Conservation (phyloP, 768 basidiomycete genomes). For the Lyophyllum atratum region DNA sequence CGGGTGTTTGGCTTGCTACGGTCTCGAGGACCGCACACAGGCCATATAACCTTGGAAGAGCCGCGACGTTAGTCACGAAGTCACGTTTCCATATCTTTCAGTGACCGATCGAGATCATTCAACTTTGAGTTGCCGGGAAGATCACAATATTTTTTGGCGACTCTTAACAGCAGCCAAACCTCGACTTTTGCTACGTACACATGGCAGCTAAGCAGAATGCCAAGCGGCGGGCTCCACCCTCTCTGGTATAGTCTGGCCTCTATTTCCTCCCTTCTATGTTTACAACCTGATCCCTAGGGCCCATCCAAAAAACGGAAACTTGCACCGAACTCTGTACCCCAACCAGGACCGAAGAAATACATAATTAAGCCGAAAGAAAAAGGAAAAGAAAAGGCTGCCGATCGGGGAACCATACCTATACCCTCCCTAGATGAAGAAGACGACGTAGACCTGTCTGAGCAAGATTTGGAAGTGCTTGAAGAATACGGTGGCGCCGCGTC, state of each 20-base stretch:
- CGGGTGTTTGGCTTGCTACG: no score
- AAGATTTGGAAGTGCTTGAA: constrained; percentile 65
- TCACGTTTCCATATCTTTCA: neutral
- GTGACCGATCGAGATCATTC: no score
- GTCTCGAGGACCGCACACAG: no score
- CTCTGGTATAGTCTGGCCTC: constrained; percentile 21
- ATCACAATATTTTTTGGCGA: neutral
- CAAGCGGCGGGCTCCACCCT: constrained; percentile 35
- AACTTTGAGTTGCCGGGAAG: no score
- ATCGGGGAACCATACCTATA: constrained; percentile 63
- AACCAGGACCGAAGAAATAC: constrained; percentile 21
- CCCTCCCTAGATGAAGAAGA: constrained; percentile 51
- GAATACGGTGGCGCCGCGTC: constrained; percentile 62
- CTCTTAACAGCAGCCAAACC: neutral
- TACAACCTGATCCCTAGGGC: constrained; percentile 22
- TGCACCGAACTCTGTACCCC: constrained; percentile 26
- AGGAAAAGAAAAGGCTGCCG: constrained; percentile 60
- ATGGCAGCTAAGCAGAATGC: constrained; percentile 26
- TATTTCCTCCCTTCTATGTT: neutral
- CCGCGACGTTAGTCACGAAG: neutral
- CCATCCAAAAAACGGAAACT: constrained; percentile 68
- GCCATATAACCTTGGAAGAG: no score
- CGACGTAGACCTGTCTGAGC: constrained; percentile 63
- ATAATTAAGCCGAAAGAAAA: constrained; percentile 39
- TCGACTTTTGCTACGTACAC: neutral